Evolutionary conservation across 176 grass and related monocot species (phyloP).

Genomic region (Alloteropsis semialata): DNA sequence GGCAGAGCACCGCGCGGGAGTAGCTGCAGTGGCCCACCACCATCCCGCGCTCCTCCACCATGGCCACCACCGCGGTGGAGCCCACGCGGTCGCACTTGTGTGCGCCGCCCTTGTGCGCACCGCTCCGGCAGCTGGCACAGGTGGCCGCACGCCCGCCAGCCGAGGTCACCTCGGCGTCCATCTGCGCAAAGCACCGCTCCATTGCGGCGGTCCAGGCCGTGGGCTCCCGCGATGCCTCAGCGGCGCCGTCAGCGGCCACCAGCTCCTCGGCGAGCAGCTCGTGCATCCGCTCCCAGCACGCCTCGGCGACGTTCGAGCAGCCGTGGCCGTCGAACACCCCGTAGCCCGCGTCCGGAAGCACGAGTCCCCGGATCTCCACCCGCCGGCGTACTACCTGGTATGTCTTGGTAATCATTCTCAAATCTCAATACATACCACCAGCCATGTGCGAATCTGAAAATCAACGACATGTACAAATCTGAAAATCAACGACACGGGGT

Average conservation of each 20-base stretch:
- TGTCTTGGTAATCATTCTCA: too few relatives aligned
- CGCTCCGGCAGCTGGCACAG: constrained; percentile 31
- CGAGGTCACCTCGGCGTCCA: constrained; percentile 52
- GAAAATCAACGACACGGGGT: too few relatives aligned
- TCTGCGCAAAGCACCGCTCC: constrained; percentile 59
- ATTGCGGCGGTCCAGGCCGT: constrained; percentile 35
- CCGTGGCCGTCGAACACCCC: constrained; percentile 48
- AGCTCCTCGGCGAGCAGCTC: constrained; percentile 60
- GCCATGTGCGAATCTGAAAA: too few relatives aligned
- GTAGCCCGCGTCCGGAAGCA: neutral
- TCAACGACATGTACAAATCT: too few relatives aligned
- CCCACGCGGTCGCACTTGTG: constrained; percentile 66
- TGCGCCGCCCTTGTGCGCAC: constrained; percentile 29
- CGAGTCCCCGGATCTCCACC: neutral
- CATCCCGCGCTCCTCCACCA: constrained; percentile 39
- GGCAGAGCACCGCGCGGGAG: constrained; percentile 76
- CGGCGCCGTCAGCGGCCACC: neutral
- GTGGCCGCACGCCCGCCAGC: neutral
- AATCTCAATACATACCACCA: too few relatives aligned
- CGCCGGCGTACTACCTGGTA: neutral
- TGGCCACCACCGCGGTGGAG: constrained; percentile 72
- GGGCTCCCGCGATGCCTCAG: neutral
- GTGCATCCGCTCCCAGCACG: constrained; percentile 76
- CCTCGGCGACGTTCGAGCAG: constrained; percentile 60
- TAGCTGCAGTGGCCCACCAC: constrained; percentile 76